phyloP scores from a whole-genome alignment of 257 asterid genomes.

The Thymus mandschuricus region DNA sequence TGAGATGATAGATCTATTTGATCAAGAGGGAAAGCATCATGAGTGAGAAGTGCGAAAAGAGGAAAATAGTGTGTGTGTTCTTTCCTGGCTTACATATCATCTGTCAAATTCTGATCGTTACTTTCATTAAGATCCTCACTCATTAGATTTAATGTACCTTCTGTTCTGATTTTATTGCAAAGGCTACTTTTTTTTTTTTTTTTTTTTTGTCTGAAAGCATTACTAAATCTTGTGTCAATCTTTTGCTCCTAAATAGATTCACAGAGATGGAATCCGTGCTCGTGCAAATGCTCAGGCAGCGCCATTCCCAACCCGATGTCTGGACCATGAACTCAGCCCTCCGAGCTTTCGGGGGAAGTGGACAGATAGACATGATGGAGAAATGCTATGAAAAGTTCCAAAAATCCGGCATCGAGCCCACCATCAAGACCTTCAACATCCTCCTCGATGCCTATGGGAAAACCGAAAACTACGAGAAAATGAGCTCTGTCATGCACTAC shows the following conservation, averaged over 20 bases:
- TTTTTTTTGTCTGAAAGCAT: not conserved
- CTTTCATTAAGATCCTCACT: not conserved
- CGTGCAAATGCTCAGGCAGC: conserved; percentile 74
- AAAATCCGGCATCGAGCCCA: conserved; percentile 82
- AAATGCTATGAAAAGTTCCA: conserved; percentile 89
- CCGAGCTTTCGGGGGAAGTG: conserved; percentile 94
- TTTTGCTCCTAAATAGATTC: conserved; percentile 53
- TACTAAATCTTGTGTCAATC: not conserved
- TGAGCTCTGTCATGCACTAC: conserved; percentile 93
- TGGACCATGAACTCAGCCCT: conserved; percentile 98
- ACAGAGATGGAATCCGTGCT: conserved; percentile 82
- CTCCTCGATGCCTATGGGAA: conserved; percentile 87
- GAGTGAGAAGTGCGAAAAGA: not conserved
- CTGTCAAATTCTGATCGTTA: not conserved
- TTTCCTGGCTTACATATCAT: not conserved
- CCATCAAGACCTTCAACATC: conserved; percentile 84
- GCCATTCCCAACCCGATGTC: conserved; percentile 70
- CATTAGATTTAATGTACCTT: too few relatives aligned
- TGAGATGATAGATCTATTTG: conserved; percentile 32
- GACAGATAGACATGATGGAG: conserved; percentile 92
- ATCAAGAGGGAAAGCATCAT: not conserved
- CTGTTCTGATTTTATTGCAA: not conserved
- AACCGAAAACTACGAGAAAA: conserved; percentile 73
- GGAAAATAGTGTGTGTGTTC: too few relatives aligned
- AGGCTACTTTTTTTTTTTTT: not conserved